Base-by-base conservation (phyloP, 805 yeast genomes). In the Ogataea glucozyma region DNA sequence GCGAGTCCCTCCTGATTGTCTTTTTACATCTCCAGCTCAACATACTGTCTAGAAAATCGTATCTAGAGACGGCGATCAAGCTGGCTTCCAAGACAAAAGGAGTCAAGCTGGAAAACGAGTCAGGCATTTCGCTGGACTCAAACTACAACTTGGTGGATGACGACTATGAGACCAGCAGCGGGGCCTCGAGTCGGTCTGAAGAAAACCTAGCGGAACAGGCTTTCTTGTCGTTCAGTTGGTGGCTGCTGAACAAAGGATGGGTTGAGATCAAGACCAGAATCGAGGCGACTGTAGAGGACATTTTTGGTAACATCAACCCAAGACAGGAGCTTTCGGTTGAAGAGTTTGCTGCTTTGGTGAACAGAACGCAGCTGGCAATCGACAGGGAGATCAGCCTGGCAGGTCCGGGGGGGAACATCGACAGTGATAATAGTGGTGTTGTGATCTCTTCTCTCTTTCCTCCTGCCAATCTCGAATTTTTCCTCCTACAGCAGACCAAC, bases 181-280 rank as follows among this genome's bases (percentile, higher is more conserved):
- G 40, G 6, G 44, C 38, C 7, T 39, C 44, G 8, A 18, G 43
- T 23, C 44, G 54, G 16, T 56, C 54, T 22, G 65, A 60, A 34
- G 70, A 65, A 26, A 76, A 76, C 51, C 79, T 75, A 24, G 73
- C 83, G 27, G 93, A 85, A 54, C 91, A 93, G 55, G 84, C 88
- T 38, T 91, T 85, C 60, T 70, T 91, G 35, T 84, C 95, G 0
- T 76, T 88, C 48, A 83, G 90, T 47, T 91, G 97, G 97, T 91
- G 97, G 97, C 64, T 91, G 34, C 70, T 91, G 38, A 89, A 91
- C 62, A 78, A 81, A 50, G 98, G 98, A 0, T 88, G 93, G 89
- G 54, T 72, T 17, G 67, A 71, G 24, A 66, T 87, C 26, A 71
- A 78, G 17, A 65, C 70, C 21, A 64, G 72, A 16, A 77, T 88